A percentile compares a stretch with the other conserved stretches of the same genome.
Evolutionary conservation across 257 asterid genomes (phyloP).

Genomic region (Paulownia fortunei): DNA sequence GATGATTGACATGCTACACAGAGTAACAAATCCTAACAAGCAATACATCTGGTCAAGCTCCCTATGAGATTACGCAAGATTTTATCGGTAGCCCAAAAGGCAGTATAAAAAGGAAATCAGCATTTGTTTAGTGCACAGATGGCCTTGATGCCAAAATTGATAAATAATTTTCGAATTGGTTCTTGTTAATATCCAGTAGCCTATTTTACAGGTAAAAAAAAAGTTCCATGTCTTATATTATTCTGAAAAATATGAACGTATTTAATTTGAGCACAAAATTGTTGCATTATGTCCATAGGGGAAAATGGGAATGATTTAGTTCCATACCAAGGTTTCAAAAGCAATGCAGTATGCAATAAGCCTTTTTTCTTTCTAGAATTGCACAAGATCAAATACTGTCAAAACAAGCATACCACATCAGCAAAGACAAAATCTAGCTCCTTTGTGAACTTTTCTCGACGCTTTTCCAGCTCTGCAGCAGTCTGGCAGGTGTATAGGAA

Average conservation of each 20-base stretch:
- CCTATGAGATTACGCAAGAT: too few relatives aligned
- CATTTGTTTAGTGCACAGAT: too few relatives aligned
- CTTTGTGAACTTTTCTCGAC: slow-evolving; percentile 85
- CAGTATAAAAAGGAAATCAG: not conserved
- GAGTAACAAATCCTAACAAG: not conserved
- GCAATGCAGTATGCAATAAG: not conserved
- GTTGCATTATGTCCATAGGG: too few relatives aligned
- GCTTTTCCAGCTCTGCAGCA: slow-evolving; percentile 89
- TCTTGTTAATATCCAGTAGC: too few relatives aligned
- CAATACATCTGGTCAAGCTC: not conserved
- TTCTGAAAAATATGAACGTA: not conserved
- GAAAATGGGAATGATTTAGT: too few relatives aligned
- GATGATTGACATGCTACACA: not conserved
- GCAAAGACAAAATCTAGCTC: slow-evolving; percentile 93
- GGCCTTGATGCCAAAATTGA: not conserved
- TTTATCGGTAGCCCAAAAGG: not conserved
- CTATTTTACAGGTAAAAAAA: too few relatives aligned
- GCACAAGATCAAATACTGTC: not conserved
- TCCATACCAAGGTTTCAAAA: not conserved
- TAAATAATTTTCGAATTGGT: not conserved
- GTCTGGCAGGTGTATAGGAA: slow-evolving; percentile 49
- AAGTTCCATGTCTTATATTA: too few relatives aligned
- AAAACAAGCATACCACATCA: slow-evolving; percentile 78
- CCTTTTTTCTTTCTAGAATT: not conserved
- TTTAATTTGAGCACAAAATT: not conserved